A percentile compares a stretch with the other conserved stretches of the same genome.
These are phyloP conservation scores for Cyclotella sp. DNA, from an alignment of 108 stramenopile species.

Conservation along the genomic window DNA sequence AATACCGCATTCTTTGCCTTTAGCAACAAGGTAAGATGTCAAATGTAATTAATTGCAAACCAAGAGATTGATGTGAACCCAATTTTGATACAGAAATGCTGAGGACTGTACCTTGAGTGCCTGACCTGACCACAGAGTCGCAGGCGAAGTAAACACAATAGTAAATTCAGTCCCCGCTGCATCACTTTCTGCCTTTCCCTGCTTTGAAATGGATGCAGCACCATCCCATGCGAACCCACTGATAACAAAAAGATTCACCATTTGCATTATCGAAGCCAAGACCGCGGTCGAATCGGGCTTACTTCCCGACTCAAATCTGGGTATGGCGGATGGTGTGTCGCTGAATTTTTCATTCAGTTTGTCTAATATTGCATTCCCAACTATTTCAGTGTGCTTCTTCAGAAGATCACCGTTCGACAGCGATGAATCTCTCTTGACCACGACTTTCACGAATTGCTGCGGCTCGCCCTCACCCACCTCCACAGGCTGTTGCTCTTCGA, in stretches of 20 bases:
- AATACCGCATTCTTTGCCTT: conserved; percentile 30
- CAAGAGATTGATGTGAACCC: too few species aligned
- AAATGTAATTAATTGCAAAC: not conserved
- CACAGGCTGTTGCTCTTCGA: conserved; percentile 81
- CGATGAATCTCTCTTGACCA: conserved; percentile 72
- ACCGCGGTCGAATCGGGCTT: conserved; percentile 53
- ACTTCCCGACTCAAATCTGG: conserved; percentile 53
- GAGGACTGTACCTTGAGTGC: conserved; percentile 49
- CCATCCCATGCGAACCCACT: conserved; percentile 83
- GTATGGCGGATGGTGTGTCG: conserved; percentile 62
- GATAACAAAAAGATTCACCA: conserved; percentile 75
- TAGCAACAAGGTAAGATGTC: not conserved
- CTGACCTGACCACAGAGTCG: conserved; percentile 82
- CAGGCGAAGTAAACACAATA: conserved; percentile 67
- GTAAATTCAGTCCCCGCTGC: conserved; percentile 53
- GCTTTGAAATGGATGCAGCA: conserved; percentile 42
- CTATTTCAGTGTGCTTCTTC: conserved; percentile 54
- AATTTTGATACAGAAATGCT: conserved; percentile 28
- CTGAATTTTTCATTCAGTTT: conserved; percentile 70
- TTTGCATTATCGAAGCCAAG: conserved; percentile 58
- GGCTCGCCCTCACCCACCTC: conserved; percentile 56
- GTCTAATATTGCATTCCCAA: conserved; percentile 69
- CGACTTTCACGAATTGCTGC: conserved; percentile 63
- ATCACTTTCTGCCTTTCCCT: conserved; percentile 5
- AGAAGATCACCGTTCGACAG: conserved; percentile 58